Conservation (phyloP, 1,139 yeast genomes). For the Yamadazyma oceani region DNA sequence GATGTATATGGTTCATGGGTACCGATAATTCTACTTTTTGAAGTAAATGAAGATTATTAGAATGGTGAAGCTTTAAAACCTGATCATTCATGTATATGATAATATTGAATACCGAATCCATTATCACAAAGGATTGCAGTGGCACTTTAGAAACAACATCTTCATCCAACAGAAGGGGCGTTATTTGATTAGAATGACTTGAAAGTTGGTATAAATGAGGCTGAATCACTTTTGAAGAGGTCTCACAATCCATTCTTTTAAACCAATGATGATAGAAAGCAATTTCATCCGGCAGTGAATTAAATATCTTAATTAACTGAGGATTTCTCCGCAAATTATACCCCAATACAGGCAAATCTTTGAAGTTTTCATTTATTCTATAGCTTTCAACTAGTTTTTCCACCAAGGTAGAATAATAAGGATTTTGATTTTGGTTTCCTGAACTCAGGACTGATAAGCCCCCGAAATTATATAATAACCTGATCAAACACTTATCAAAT, state of each 20-base stretch:
- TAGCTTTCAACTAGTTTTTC: conserved; percentile 17
- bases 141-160: conserved; percentile 17
- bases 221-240: conserved; percentile 25
- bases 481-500: conserved; percentile 28
- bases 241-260: conserved; percentile 17
- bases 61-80: conserved; percentile 31
- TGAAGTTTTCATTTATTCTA: conserved; percentile 27
- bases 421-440: conserved; percentile 11
- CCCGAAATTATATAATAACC: conserved; percentile 34
- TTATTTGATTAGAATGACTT: conserved; percentile 5
- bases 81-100: conserved; percentile 24
- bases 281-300: conserved; percentile 47
- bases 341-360: conserved; percentile 26
- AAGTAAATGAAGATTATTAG: conserved; percentile 28
- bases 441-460: conserved; percentile 21
- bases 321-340: conserved; percentile 37
- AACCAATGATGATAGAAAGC: conserved; percentile 39
- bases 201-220: conserved; percentile 22
- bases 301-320: conserved; percentile 35
- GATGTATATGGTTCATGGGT: not conserved
- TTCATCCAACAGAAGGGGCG: conserved; percentile 21
- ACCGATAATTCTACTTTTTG: conserved; percentile 7
- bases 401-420: conserved; percentile 25
- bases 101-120: conserved; percentile 32
- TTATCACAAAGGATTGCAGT: conserved; percentile 21